Base-by-base conservation (phyloP, 371 early-diverging fungal genomes). In the Mortierella sp. region DNA sequence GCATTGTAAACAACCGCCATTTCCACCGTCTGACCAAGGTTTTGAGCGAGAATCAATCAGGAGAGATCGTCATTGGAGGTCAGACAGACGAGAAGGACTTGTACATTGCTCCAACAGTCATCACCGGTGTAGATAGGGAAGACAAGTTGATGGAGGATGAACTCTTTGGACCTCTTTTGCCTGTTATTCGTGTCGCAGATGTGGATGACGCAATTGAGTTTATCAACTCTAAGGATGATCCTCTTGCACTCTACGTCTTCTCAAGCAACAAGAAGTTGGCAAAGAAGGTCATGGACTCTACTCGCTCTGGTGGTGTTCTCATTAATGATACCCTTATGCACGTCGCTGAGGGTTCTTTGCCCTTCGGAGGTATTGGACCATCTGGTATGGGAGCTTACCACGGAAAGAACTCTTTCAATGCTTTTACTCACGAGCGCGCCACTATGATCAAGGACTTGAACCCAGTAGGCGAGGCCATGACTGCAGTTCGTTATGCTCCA, bases 321-420 rank as follows among this genome's bases (percentile, higher is more conserved):
- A 85, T 95, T 67, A 98, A 98, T 84, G 98, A 98, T 70, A 89
- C 90, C 17, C 61, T 96, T 66, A 83, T 94, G 80, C 90, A 92
- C 64, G 85, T 86, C 67, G 74, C 85, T 22, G 92, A 90, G 66
- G 81, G 86, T 40, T 64, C 76, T 34, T 68, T 95, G n/a, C 98
- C 98, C 35, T 97, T 97, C 83, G 98, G 97, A 68, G 99, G 98
- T n/a, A 89, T 92, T 10, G 98, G 98, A 3, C 70, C 83, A 6
- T 95, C 95, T 15, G 99, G 99, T 22, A 89, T 93, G 83, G 99
- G 99, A 55, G 76, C 75, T 15, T 98, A 97, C 83, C 95, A 94
- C 65, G 98, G 97, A 40, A 85, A 86, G 55, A 79, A 83, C 66
- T 93, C 95, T 4, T 94, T 96, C 68, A 82, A 91, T 12, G 83